Base-by-base conservation (phyloP, 2,329 filamentous ascomycete species). In the Botrytis byssoidea region DNA sequence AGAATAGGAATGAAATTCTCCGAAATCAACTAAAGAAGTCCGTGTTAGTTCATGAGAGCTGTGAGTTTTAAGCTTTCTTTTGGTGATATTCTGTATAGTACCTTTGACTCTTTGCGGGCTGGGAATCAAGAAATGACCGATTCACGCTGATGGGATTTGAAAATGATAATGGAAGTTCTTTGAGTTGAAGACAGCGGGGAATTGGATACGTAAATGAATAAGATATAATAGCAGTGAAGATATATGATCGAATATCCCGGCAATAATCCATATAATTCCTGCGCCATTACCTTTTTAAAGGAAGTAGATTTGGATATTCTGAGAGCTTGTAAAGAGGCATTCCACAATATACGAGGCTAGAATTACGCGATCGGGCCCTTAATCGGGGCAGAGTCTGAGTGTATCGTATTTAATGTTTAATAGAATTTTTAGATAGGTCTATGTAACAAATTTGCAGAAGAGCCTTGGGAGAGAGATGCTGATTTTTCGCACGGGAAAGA, bases 381-480 rank as follows among this genome's bases (percentile, higher is more conserved):
- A 46, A 7, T 37, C 37, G 9, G 37, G 9, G 1, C 37, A 37
- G 37, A 37, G 1, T 37, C 1, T 37, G 37, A 1, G 10, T 37
- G 10, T 7, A 51, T 51, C 12, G 48, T 2, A 2, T 1, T 51
- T 14, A n/a, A 16, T 14, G 25, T 14, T n/a, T 14, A 14, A n/a
- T 4, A 14, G 48, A 51, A 51, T 1, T n/a, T 1, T n/a, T 0
- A 14, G 4, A n/a, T 2, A 7, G 25, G 1, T n/a, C 14, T 7
- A 51, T 51, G 25, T 51, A 25, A 4, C 1, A 4, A 12, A 5
- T 14, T 5, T 51, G 25, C 10, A 25, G 10, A 12, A 14, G 10
- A 12, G 9, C 2, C 25, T 25, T n/a, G 22, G 25, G 4, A 48
- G 22, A 51, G 25, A 2, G 4, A n/a, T 51, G 10, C 1, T 4